These are phyloP conservation scores for Metschnikowia rubicola DNA, from an alignment of 805 yeast species.

Conservation along the genomic window DNA sequence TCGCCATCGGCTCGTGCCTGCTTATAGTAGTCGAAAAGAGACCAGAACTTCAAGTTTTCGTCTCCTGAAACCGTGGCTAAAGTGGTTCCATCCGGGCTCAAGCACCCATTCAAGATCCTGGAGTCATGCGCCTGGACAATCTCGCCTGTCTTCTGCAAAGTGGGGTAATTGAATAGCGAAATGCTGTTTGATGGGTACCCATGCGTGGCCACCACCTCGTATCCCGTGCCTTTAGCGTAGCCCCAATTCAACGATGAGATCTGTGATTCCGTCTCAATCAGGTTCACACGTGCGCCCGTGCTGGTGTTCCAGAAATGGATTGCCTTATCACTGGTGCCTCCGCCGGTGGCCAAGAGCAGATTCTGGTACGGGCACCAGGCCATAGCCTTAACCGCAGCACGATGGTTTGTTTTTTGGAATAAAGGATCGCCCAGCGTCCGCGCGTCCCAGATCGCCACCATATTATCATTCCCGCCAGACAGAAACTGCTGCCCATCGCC, in stretches of 20 bases:
- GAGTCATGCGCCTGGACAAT: constrained; percentile 85
- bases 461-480: constrained; percentile 91
- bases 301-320: constrained; percentile 93
- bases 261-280: constrained; percentile 90
- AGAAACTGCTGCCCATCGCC: constrained; percentile 82
- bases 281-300: constrained; percentile 80
- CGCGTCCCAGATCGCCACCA: constrained; percentile 91
- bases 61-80: constrained; percentile 95
- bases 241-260: constrained; percentile 96
- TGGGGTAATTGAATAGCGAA: constrained; percentile 80
- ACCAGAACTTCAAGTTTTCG: constrained; percentile 94
- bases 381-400: constrained; percentile 92
- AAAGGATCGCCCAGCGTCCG: constrained; percentile 45
- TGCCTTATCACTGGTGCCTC: constrained; percentile 86
- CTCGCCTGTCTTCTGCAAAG: constrained; percentile 83
- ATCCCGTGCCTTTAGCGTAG: constrained; percentile 62
- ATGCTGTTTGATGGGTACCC: constrained; percentile 89
- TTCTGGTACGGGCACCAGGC: constrained; percentile 91
- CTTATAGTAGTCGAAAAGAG: constrained; percentile 63
- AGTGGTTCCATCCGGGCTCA: constrained; percentile 88
- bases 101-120: constrained; percentile 73
- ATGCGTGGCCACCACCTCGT: constrained; percentile 88
- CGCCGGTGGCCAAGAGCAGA: constrained; percentile 90
- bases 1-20: constrained; percentile 20
- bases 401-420: constrained; percentile 74